These are phyloP conservation scores for Sporisorium exsertum DNA, from an alignment of 1,284 basidiomycete genomes.

Conservation along the genomic window DNA sequence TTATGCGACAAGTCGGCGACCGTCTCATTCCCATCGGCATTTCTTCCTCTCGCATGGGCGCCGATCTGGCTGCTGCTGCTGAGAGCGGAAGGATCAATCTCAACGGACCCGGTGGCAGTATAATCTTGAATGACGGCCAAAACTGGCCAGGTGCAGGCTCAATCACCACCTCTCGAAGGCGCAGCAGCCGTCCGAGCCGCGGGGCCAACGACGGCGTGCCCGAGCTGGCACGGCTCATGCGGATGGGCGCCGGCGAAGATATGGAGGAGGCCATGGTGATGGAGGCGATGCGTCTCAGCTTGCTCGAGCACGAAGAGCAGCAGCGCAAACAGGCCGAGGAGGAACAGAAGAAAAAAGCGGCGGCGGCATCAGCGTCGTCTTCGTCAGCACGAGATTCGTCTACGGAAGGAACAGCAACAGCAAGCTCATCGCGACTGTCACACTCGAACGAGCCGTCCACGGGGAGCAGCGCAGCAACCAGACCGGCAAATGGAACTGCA, in stretches of 20 bases:
- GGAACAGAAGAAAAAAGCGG: conserved; percentile 44
- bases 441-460: conserved; percentile 8
- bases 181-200: conserved; percentile 45
- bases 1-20: conserved; percentile 98
- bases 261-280: conserved; percentile 97
- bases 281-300: conserved; percentile 96
- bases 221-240: conserved; percentile 86
- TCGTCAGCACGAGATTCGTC: background rate
- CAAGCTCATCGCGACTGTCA: conserved; percentile 15
- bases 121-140: conserved; percentile 62
- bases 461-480: conserved; percentile 8
- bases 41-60: conserved; percentile 74
- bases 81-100: conserved; percentile 52
- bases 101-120: conserved; percentile 66
- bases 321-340: conserved; percentile 68
- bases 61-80: conserved; percentile 57
- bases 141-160: conserved; percentile 38
- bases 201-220: conserved; percentile 30
- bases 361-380: conserved; percentile 3
- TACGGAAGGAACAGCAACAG: conserved; percentile 1
- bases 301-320: conserved; percentile 82
- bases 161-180: conserved; percentile 34
- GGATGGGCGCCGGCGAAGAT: conserved; percentile 82
- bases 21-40: conserved; percentile 95
- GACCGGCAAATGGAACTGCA: background rate